Percentiles rank a stretch among this genome's conserved stretches.
phyloP scores from a whole-genome alignment of 83 land plant species.

The Thuja plicata region DNA sequence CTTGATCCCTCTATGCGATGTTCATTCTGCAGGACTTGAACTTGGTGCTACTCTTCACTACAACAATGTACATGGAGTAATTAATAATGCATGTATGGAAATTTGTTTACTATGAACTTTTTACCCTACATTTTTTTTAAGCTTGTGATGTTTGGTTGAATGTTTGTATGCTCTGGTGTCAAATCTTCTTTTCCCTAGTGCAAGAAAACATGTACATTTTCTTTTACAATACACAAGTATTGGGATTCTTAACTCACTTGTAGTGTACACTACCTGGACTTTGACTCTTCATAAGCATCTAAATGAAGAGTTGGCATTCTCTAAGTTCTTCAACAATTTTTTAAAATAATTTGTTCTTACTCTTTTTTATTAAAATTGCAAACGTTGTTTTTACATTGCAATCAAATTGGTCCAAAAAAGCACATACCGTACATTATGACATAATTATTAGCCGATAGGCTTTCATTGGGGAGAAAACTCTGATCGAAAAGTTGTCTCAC shows the following conservation, averaged over 20 bases:
- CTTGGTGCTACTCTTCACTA: neutral
- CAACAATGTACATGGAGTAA: neutral
- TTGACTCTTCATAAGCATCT: neutral
- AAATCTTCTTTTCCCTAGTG: neutral
- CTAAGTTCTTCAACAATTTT: neutral
- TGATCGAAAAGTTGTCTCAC: no score
- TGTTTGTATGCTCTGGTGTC: neutral
- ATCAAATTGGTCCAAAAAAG: conserved; percentile 73
- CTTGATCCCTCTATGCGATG: neutral
- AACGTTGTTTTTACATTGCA: conserved; percentile 83
- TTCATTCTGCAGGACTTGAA: neutral
- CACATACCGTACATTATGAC: no score
- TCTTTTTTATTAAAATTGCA: conserved; percentile 62
- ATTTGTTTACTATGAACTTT: neutral
- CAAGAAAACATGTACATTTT: neutral
- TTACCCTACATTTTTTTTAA: neutral
- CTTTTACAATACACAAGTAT: neutral
- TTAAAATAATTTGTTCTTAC: neutral
- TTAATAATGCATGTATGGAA: neutral
- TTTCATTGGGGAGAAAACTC: no score
- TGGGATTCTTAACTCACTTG: neutral
- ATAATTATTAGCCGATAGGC: no score
- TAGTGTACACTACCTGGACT: neutral
- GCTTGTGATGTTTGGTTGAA: neutral
- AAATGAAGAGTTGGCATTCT: neutral